These are phyloP conservation scores for Fusarium burgessii DNA, from an alignment of 2,329 filamentous ascomycete genomes.

Conservation along the genomic window DNA sequence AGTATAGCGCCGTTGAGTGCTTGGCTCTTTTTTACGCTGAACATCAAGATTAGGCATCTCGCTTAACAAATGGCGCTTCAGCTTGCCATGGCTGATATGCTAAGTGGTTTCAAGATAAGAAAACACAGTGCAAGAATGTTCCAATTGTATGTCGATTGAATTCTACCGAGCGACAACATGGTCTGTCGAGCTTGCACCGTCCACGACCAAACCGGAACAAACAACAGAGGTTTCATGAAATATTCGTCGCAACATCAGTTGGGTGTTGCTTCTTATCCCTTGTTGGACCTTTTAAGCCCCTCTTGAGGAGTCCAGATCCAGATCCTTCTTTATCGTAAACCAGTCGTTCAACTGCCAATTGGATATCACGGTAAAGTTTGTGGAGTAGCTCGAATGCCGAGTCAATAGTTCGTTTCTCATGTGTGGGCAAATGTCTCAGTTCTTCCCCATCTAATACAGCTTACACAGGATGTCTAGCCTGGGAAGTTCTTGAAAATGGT, in stretches of 20 bases:
- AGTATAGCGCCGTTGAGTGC: not conserved
- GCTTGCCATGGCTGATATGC: slow-evolving; percentile 3
- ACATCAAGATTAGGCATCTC: slow-evolving; percentile 23
- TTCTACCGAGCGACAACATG: not conserved
- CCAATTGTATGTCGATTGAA: not conserved
- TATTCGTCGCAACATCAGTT: not conserved
- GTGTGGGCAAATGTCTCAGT: slow-evolving; percentile 5
- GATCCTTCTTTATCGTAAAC: not conserved
- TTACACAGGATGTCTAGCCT: slow-evolving; percentile 10
- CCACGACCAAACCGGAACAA: not conserved
- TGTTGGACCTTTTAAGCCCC: not conserved
- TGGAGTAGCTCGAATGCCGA: not conserved
- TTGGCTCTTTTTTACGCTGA: slow-evolving; percentile 11
- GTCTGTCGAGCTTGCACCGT: not conserved
- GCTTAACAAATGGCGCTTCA: slow-evolving; percentile 11
- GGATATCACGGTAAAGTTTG: not conserved
- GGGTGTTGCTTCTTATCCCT: not conserved
- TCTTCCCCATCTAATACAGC: not conserved
- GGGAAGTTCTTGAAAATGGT: slow-evolving; percentile 11
- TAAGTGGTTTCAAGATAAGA: slow-evolving; percentile 6
- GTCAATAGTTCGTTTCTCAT: slow-evolving; percentile 14
- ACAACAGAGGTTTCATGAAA: not conserved
- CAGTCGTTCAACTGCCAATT: not conserved
- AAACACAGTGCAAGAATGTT: slow-evolving; percentile 1
- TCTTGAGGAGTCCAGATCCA: not conserved